A percentile compares a stretch with the other conserved stretches of the same genome.
Conservation (phyloP, 2,329 filamentous ascomycete genomes). For the Leptosphaerulina australis region DNA sequence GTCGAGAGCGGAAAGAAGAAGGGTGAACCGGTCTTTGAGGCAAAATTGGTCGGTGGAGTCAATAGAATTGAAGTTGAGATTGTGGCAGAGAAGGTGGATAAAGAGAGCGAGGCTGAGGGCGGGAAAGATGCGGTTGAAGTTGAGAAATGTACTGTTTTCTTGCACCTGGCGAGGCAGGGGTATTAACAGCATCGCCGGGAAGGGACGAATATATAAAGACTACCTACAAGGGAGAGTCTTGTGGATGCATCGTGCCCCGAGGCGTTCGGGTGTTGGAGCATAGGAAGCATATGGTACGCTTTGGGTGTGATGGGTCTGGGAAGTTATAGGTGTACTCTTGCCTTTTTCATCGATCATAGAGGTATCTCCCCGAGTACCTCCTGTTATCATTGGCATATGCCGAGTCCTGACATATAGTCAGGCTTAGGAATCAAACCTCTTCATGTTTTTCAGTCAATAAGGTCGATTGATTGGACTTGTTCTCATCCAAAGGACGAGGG, state of each 20-base stretch:
- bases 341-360: no score
- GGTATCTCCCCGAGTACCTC: no score
- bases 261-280: slow-evolving; percentile 7
- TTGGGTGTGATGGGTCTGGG: background rate
- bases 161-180: slow-evolving; percentile 65
- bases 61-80: slow-evolving; percentile 81
- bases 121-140: slow-evolving; percentile 67
- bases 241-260: background rate
- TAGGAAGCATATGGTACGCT: background rate
- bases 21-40: slow-evolving; percentile 75
- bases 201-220: background rate
- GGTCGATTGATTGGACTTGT: no score
- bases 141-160: slow-evolving; percentile 78
- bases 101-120: slow-evolving; percentile 29
- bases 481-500: no score
- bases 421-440: no score
- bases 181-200: slow-evolving; percentile 20
- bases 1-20: slow-evolving; percentile 50
- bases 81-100: slow-evolving; percentile 65
- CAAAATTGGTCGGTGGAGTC: slow-evolving; percentile 71
- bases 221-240: background rate
- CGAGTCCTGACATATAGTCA: no score
- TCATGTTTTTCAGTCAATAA: no score
- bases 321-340: background rate
- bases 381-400: no score